A percentile compares a stretch with the other conserved stretches of the same genome.
Conservation (phyloP, 2,329 filamentous ascomycete genomes). For the Colletotrichum salicis region DNA sequence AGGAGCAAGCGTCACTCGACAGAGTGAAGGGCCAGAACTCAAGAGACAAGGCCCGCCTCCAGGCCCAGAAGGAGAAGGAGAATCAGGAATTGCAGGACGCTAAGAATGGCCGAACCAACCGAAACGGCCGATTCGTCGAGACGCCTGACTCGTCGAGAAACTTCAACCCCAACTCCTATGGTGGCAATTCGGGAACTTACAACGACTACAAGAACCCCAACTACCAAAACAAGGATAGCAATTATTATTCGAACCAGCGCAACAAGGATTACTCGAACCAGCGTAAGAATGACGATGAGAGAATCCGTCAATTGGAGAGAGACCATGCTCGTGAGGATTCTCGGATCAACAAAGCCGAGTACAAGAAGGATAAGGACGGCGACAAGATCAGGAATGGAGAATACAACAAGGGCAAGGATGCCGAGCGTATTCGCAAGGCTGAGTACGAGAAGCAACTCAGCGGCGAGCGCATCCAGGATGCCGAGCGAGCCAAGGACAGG, state of each 20-base stretch:
- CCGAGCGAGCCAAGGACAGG: neutral
- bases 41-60: neutral
- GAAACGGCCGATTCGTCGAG: neutral
- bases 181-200: no score
- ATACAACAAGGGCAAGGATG: neutral
- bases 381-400: neutral
- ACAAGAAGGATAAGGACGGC: neutral
- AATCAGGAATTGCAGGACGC: neutral
- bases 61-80: neutral
- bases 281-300: neutral
- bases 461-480: neutral
- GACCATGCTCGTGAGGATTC: neutral
- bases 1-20: neutral
- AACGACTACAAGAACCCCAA: neutral
- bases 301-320: neutral
- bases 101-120: neutral
- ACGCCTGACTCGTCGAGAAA: neutral
- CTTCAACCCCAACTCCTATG: neutral
- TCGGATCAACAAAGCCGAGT: neutral
- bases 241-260: neutral
- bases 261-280: neutral
- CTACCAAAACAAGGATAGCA: neutral
- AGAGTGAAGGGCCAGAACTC: neutral
- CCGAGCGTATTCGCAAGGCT: neutral
- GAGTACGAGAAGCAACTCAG: neutral